Base-by-base conservation (phyloP, 2,329 filamentous ascomycete genomes). In the Penicillium sp. region DNA sequence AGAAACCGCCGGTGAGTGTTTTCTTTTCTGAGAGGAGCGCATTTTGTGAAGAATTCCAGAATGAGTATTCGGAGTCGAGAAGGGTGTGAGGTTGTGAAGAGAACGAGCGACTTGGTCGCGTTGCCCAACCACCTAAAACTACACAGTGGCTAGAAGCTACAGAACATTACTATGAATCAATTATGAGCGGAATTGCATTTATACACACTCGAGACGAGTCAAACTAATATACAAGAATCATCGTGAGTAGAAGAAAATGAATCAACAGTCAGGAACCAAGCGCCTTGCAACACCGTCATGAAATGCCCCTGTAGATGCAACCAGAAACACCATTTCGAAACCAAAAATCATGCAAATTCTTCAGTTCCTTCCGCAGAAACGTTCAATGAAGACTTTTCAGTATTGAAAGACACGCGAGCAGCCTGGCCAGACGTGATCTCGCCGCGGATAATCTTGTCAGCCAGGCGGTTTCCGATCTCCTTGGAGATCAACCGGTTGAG, bases 391-490 rank as follows among this genome's bases (percentile, higher is more conserved):
- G 76, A 73, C 29, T 77, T 78, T 52, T 83, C 82, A 10, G 81
- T 79, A 46, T 81, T 85, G 50, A 95, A 77, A 42, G 73, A 75
- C 10, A 95, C 87, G 50, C 78, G 78, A 4, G 87, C 92, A 2
- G 74, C 80, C 62, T 95, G 84, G 0, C 89, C 90, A 50, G 77
- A 81, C 69, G 84, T 87, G 52, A 97, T 72, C 69, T 89, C 76
- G 18, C 93, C 93, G 47, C 87, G 79, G 61, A 97, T 97, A 61
- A 98, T 95, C 74, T 86, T 87, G 65, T 95, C 91, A 0, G 93
- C 93, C 33, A 97, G 78, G 3, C 83, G 79, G 68, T 96, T 96
- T 52, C 88, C 86, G 58, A 98, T 89, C 71, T 96, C 84, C 63
- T 87, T 95, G 20, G 87, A 83, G 58, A 97, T 96, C 45, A 97